These are phyloP conservation scores for Epichloe typhina DNA, from an alignment of 2,329 filamentous ascomycete species.

Conservation along the genomic window DNA sequence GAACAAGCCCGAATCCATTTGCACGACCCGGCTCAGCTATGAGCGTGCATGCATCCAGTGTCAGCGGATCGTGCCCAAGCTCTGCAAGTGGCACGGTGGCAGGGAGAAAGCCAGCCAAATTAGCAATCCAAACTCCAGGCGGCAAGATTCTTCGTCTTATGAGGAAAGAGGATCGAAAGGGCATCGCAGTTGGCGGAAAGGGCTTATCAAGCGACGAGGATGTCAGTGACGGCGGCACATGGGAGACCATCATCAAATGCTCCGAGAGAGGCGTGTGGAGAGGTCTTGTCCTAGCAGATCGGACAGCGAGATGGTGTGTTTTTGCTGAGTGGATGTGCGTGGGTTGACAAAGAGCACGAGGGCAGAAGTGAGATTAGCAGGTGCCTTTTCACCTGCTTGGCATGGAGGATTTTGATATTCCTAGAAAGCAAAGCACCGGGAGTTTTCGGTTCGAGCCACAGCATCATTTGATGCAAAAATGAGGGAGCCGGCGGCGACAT, in stretches of 20 bases:
- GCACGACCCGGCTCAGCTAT: conserved; percentile 47
- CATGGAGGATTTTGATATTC: not conserved
- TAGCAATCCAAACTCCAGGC: conserved; percentile 86
- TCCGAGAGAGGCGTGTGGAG: conserved; percentile 72
- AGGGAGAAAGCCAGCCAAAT: conserved; percentile 76
- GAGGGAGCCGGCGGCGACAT: not conserved
- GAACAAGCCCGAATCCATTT: conserved; percentile 47
- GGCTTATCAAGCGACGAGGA: conserved; percentile 37
- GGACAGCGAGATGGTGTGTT: conserved; percentile 80
- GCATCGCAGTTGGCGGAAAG: conserved; percentile 32
- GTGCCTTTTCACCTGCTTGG: not conserved
- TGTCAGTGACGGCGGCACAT: conserved; percentile 56
- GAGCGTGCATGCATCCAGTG: conserved; percentile 49
- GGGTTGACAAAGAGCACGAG: conserved; percentile 13
- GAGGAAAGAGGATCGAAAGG: conserved; percentile 60
- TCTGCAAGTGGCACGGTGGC: conserved; percentile 38
- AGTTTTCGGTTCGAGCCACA: not conserved
- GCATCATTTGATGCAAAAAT: not conserved
- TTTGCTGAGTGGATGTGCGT: conserved; percentile 73
- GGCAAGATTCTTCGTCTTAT: conserved; percentile 88
- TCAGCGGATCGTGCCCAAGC: conserved; percentile 43
- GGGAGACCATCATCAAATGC: conserved; percentile 88
- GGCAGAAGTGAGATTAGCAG: not conserved
- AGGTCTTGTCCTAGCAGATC: conserved; percentile 68
- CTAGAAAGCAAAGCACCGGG: not conserved